Evolutionary conservation across 768 basidiomycete genomes (phyloP).

Genomic region (Boletus rufocinnamomeus): DNA sequence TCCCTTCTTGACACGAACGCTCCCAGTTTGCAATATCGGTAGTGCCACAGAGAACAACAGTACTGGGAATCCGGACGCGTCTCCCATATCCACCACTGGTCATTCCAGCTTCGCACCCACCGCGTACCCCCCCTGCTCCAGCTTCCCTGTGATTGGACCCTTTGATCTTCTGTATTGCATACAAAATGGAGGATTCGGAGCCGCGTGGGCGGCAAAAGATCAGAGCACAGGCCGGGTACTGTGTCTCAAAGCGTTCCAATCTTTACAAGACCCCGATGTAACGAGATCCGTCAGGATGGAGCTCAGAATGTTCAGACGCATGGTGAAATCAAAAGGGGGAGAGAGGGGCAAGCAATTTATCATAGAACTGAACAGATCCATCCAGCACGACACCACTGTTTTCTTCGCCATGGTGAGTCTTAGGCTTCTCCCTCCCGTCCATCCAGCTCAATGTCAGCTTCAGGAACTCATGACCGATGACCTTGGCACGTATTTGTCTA

Average conservation of each 20-base stretch:
- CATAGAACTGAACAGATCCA: conserved; percentile 40
- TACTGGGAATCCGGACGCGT: background rate
- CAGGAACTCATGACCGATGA: conserved; percentile 46
- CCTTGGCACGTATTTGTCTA: conserved; percentile 32
- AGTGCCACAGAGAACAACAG: background rate
- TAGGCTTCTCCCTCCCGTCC: background rate
- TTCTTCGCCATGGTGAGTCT: conserved; percentile 45
- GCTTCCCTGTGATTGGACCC: conserved; percentile 30
- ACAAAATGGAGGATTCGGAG: conserved; percentile 25
- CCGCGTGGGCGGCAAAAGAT: conserved; percentile 28
- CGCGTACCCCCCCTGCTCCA: background rate
- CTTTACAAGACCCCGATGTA: conserved; percentile 12
- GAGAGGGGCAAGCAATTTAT: conserved; percentile 36
- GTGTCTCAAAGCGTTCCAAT: conserved; percentile 41
- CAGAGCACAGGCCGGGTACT: conserved; percentile 33
- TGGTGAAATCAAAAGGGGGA: conserved; percentile 27
- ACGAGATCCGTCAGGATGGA: conserved; percentile 33
- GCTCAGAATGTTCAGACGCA: conserved; percentile 37
- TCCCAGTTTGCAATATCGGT: background rate
- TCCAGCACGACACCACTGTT: conserved; percentile 33
- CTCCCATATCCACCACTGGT: background rate
- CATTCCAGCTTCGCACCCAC: background rate
- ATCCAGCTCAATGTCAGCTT: background rate
- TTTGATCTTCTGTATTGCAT: conserved; percentile 23
- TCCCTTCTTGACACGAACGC: background rate